phyloP scores from a whole-genome alignment of 2,329 filamentous ascomycete genomes.

The Curvularia sp. region DNA sequence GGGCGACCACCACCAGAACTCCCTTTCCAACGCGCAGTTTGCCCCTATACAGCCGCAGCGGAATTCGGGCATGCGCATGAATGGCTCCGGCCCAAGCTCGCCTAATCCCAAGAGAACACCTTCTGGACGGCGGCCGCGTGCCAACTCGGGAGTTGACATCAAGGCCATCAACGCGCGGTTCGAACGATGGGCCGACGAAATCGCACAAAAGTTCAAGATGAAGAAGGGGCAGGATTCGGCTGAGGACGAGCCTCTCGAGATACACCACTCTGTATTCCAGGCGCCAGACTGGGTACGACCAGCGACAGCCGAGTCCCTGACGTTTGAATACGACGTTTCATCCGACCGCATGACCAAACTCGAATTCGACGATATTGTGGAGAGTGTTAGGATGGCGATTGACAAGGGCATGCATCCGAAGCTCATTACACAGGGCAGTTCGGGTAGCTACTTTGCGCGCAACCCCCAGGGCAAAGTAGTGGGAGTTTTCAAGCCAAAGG shows the following conservation, averaged over 20 bases:
- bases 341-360: conserved; percentile 74
- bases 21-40: conserved; percentile 52
- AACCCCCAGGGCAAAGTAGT: conserved; percentile 93
- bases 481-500: conserved; percentile 98
- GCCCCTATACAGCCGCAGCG: conserved; percentile 57
- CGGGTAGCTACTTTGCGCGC: conserved; percentile 95
- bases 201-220: conserved; percentile 95
- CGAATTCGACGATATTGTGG: conserved; percentile 87
- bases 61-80: conserved; percentile 53
- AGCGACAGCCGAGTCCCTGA: conserved; percentile 75
- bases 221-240: conserved; percentile 74
- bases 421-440: conserved; percentile 96
- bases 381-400: conserved; percentile 89
- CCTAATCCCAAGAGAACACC: conserved; percentile 38
- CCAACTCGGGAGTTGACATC: conserved; percentile 92
- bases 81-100: conserved; percentile 43
- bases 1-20: conserved; percentile 48
- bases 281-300: conserved; percentile 86
- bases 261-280: conserved; percentile 97
- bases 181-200: conserved; percentile 97
- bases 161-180: conserved; percentile 97
- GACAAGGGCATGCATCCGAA: conserved; percentile 89
- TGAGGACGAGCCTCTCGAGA: conserved; percentile 84
- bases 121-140: conserved; percentile 61
- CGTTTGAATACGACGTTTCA: conserved; percentile 60